Evolutionary conservation across 345 rosid genomes (phyloP), one percentile per base, ranked within the genome.

Genomic region (Cardamine chenopodiifolia): DNA sequence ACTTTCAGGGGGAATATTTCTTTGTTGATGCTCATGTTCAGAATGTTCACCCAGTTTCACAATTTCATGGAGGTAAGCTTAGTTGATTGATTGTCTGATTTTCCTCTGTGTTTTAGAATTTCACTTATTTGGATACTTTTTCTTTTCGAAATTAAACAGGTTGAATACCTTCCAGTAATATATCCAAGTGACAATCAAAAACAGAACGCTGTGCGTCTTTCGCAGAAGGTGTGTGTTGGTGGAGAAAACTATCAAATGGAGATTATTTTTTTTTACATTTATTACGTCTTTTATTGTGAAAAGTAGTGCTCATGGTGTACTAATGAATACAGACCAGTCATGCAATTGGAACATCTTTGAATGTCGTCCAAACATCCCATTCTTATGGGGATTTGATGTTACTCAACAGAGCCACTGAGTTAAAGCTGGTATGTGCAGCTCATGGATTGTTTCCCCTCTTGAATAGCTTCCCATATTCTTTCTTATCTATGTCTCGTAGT

Each of bases 21-120:
- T 65, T 79, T 92, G 89, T 80, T 72, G 70, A 90, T 73, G 82
- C 97, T 95, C 55, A 90, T 95, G 96, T 85, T 89, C 79, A 87
- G 97, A 86, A 95, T 95, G 99, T 86, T 95, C 86, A 86, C 93
- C 3, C 99, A 95, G 81, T 92, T 95, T 81, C 99, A 95, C 88
- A 95, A 95, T 81, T 95, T 90, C 71, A 89, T 95, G 93, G 97
- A 95, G 97, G 99, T 95, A 65, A 37, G 23, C 40, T 48, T 63
- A 13, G 59, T 32, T 62, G 8, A 44, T 54, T 34, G 19, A 45
- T 62, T 44, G 11, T 65, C 47, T 22, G 20, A n/a, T 22, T 40
- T 17, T 45, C n/a, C 49, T 45, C 11, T 45, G 20, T 45, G 50
- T 45, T n/a, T 40, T 49, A 18, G 49, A 31, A 14, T 53, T 62